Base-by-base conservation (phyloP, 2,329 filamentous ascomycete species). In the Helotiales sp. region DNA sequence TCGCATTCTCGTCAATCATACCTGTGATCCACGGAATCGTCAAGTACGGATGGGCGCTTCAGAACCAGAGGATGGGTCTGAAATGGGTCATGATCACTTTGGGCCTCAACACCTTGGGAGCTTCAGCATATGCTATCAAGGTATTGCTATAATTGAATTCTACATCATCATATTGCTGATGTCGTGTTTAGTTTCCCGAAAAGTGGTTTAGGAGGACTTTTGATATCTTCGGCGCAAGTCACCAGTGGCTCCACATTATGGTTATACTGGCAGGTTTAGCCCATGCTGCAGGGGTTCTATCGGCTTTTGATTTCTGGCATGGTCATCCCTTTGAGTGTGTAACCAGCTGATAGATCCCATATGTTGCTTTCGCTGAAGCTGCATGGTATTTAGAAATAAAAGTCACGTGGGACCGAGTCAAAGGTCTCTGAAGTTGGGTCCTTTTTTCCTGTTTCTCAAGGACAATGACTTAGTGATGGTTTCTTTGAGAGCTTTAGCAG, bases 201-300 rank as follows among this genome's bases (percentile, higher is more conserved):
- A 59, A 67, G 54, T 70, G 63, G 63, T 59, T 55, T 15, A 63
- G 57, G 13, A 33, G 48, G 3, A 50, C 51, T 44, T 65, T 63
- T 49, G 68, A 72, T 44, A 58, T 70, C 9, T 66, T 38, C 24
- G 67, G 70, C 0, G 50, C 54, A 17, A 71, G 68, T 38, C 69
- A 72, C 51, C 69, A 72, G 54, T 64, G 70, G 10, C 55, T 72
- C 6, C 69, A 72, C 63, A 55, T 68, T 15, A 66, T 68, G 52
- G 66, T 71, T 29, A 58, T 71, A 1, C 55, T 69, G 30, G 67
- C 68, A 40, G 67, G 58, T 1, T 31, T 69, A 10, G 54, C 57
- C 25, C 62, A 69, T 55, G 61, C 60, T 57, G 7, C 62, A 38
- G 68, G 69, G 2, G 47, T 71, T 15, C 29, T 69, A 22, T 54